Evolutionary conservation across 1,139 yeast genomes (phyloP).

Genomic region (Suhomyces maxii): DNA sequence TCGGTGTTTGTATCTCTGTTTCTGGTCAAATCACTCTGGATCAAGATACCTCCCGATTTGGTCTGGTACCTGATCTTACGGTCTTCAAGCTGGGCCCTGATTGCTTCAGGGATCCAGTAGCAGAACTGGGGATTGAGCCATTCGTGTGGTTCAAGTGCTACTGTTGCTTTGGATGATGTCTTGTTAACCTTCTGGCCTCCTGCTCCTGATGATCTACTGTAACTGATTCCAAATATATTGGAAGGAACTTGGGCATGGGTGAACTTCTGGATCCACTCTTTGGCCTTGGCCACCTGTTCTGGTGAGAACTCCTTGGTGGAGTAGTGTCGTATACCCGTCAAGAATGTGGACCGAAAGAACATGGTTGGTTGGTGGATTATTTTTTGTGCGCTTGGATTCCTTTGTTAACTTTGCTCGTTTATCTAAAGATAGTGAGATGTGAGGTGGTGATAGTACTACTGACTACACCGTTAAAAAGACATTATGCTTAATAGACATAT

Average conservation of each 20-base stretch:
- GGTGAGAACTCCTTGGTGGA: slow-evolving; percentile 5
- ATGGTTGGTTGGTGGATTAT: background rate
- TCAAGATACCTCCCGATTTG: slow-evolving; percentile 55
- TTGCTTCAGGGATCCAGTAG: slow-evolving; percentile 63
- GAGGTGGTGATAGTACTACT: no score
- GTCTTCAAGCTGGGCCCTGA: slow-evolving; percentile 44
- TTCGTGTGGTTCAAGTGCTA: slow-evolving; percentile 46
- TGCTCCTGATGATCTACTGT: slow-evolving; percentile 81
- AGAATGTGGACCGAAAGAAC: background rate
- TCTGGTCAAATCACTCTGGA: slow-evolving; percentile 63
- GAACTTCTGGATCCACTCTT: slow-evolving; percentile 47
- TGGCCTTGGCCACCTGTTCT: slow-evolving; percentile 33
- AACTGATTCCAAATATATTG: slow-evolving; percentile 51
- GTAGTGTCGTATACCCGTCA: background rate
- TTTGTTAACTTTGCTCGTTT: no score
- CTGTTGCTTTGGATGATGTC: slow-evolving; percentile 74
- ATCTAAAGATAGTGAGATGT: no score
- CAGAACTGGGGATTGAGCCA: slow-evolving; percentile 49
- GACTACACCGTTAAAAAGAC: no score
- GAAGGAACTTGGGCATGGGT: slow-evolving; percentile 45
- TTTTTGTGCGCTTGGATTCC: background rate
- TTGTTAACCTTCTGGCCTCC: slow-evolving; percentile 97
- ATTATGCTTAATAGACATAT: no score
- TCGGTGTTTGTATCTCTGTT: slow-evolving; percentile 58
- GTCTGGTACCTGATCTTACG: slow-evolving; percentile 55